phyloP scores from a whole-genome alignment of 345 rosid genomes.

The Gossypium bickii region DNA sequence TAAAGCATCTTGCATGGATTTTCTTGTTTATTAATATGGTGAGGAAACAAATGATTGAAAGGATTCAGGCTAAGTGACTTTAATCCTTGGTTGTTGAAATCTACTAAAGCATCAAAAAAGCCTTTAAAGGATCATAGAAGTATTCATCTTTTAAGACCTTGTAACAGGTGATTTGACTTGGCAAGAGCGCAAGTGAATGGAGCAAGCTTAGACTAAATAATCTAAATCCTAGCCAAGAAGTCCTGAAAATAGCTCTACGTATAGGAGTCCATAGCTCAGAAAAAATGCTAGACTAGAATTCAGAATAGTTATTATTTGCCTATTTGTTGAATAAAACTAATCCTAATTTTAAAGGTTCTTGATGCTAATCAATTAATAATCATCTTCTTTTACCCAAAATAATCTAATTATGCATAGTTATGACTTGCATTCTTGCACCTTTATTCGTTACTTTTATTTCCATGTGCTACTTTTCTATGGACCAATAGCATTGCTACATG shows the following conservation, averaged over 20 bases:
- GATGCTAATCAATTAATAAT: neutral
- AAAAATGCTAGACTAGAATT: constrained; percentile 2
- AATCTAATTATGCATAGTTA: neutral
- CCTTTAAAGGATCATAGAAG: constrained; percentile 8
- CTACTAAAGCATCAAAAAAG: neutral
- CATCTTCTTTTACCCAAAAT: neutral
- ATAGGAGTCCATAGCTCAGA: neutral
- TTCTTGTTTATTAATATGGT: neutral
- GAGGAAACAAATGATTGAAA: neutral
- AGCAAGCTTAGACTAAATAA: neutral
- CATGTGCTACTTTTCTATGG: neutral
- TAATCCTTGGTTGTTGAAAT: neutral
- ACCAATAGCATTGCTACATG: neutral
- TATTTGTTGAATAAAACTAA: neutral
- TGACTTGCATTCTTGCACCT: constrained; percentile 4
- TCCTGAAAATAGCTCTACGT: neutral
- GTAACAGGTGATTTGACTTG: neutral
- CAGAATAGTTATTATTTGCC: neutral
- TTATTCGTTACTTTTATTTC: neutral
- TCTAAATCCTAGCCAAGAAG: neutral
- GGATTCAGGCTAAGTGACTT: neutral
- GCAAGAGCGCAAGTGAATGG: neutral
- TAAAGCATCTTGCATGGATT: neutral
- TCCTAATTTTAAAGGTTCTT: neutral
- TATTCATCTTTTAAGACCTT: neutral